These are phyloP conservation scores for Rhododendron molle DNA, from an alignment of 148 eudicot species.

Conservation along the genomic window DNA sequence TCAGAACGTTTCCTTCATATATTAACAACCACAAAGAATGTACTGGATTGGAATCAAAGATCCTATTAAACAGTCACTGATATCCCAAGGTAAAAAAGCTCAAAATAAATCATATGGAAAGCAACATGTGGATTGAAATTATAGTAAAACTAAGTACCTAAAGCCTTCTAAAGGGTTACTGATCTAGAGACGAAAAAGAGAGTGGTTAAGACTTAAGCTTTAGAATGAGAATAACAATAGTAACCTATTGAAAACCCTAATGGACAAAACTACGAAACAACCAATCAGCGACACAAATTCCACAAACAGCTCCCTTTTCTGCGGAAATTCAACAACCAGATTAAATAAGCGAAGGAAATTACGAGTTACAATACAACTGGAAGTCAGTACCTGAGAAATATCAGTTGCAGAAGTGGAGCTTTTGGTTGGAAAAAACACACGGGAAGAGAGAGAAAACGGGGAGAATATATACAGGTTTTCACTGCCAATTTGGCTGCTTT, in stretches of 20 bases:
- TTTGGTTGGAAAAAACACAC: not conserved
- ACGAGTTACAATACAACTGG: not conserved
- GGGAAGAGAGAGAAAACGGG: not conserved
- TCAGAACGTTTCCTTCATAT: not conserved
- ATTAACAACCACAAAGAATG: not conserved
- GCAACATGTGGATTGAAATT: not conserved
- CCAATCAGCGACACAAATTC: not conserved
- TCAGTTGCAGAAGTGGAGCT: conserved; percentile 3
- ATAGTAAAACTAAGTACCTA: not conserved
- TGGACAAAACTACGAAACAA: not conserved
- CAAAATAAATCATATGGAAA: not conserved
- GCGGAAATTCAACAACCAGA: not conserved
- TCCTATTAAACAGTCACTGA: not conserved
- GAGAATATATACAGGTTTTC: not conserved
- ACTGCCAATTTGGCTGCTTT: not conserved
- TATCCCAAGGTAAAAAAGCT: not conserved
- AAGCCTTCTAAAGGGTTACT: not conserved
- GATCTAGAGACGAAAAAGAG: not conserved
- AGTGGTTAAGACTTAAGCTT: not conserved
- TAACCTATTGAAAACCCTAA: not conserved
- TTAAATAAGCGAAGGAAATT: not conserved
- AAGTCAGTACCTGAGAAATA: not conserved
- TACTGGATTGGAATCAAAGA: not conserved
- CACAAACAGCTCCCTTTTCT: not conserved
- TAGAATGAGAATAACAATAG: not conserved